Base-by-base conservation (phyloP, 495 filamentous ascomycete species). In the Glarea lozoyensis region DNA sequence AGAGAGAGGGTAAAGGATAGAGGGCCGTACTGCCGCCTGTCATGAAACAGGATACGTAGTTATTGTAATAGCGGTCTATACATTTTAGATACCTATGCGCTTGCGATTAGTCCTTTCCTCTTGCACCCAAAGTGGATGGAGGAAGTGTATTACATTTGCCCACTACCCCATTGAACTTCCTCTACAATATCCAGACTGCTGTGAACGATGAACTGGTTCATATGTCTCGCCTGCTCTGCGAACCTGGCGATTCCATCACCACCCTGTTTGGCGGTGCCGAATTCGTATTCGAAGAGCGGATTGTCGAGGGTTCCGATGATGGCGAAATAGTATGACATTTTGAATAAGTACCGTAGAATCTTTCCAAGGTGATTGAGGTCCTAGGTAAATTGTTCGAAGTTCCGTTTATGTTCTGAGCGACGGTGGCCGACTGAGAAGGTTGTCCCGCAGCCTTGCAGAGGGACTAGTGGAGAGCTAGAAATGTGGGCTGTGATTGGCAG, bases 131-230 rank as follows among this genome's bases (percentile, higher is more conserved):
- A n/a, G n/a, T n/a, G n/a, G n/a, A n/a, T n/a, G 38, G 38, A 15
- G 21, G 4, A 30, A 10, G 10, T 11, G 22, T 37, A 25, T 33
- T 64, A 93, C 86, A 92, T 82, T 57, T 81, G 76, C 11, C 81
- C 80, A 48, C 63, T 81, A 10, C 72, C 79, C 92, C 93, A 98
- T 63, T 96, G 90, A 15, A 88, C 74, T 56, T 98, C 92, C 62
- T 97, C 92, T 17, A 95, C 81, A 34, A 96, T 87, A 58, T 98
- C 92, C 32, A 98, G 67, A 52, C 81, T 82, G 41, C 82, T 84
- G 66, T 98, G 90, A 35, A 92, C 80, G 61, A 98, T 84, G 70
- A 97, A 96, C 63, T 95, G 92, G 69, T 94, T 96, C 78, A 95
- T 85, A 59, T 90, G 82, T 38, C 85, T 78, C 19, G 88, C 83